Evolutionary conservation across 768 basidiomycete species (phyloP).

Genomic region (Leucosporidium yakuticum): DNA sequence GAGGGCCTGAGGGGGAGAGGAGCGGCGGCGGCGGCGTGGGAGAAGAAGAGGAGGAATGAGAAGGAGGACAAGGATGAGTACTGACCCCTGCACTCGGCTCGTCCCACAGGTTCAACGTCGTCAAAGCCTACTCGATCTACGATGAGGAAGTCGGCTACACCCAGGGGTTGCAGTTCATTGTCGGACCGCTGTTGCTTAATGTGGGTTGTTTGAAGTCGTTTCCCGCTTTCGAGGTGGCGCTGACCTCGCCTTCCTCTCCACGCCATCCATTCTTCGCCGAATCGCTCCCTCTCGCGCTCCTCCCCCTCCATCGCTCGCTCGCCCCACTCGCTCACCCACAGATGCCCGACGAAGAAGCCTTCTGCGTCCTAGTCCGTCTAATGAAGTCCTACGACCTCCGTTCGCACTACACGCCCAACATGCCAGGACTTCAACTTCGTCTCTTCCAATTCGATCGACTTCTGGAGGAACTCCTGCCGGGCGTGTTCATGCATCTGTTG

Average conservation of each 20-base stretch:
- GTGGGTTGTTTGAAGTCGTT: constrained; percentile 49
- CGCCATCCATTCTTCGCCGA: not conserved
- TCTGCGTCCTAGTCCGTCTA: constrained; percentile 84
- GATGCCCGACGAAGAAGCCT: constrained; percentile 99
- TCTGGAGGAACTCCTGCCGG: constrained; percentile 84
- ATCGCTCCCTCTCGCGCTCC: not conserved
- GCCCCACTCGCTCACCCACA: constrained; percentile 40
- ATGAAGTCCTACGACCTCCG: constrained; percentile 96
- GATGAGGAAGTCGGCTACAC: constrained; percentile 90
- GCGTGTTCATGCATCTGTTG: constrained; percentile 85
- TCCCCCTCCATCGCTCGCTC: not conserved
- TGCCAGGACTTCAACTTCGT: constrained; percentile 92
- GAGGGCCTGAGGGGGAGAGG: too few relatives aligned
- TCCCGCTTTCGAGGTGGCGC: not conserved
- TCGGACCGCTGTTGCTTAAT: constrained; percentile 84
- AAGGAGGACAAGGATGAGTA: too few relatives aligned
- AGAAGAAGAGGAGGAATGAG: too few relatives aligned
- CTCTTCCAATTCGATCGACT: constrained; percentile 88
- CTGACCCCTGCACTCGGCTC: too few relatives aligned
- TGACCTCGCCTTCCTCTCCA: too few relatives aligned
- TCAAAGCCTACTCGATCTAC: constrained; percentile 93
- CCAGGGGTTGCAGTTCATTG: constrained; percentile 93
- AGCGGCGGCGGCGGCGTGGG: too few relatives aligned
- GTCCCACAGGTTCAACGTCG: constrained; percentile 67
- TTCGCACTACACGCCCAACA: constrained; percentile 96